Base-by-base conservation (phyloP, 129 eudicot species). In the Flaveria brownii region DNA sequence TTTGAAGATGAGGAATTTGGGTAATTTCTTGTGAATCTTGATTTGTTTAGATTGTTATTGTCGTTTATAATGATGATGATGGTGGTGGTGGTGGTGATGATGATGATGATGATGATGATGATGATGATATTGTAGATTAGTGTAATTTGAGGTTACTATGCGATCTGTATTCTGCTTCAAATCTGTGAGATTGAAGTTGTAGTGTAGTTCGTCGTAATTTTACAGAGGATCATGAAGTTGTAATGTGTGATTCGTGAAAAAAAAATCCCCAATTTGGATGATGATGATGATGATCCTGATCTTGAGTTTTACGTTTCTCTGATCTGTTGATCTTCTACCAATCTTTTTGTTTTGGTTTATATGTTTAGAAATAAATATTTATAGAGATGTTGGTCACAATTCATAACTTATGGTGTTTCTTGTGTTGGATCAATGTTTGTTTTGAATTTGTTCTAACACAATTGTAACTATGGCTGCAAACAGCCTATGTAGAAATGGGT, bases 21-120 rank as follows among this genome's bases (percentile, higher is more conserved):
- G 82, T 77, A 78, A 47, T 71, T 79, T 79, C 57, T 71, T 71
- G 23, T 33, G 50, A 64, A 72, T 79, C 83, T 79, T 79, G 83
- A 63, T 62, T 51, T 79, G 73, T 63, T 78, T 79, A 69, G 76
- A 78, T 56, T 69, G 73, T 67, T 64, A 56, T 18, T 75, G 39
- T 52, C n/a, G 42, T 22, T 60, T n/a, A 46, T 78, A 72, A 41
- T 69, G 20, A 78, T 78, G 68, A 67, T 68, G 68, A 51, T 67
- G 67, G 70, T 70, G 68, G 52, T 18, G 62, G 41, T 36, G 41
- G 7, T 36, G 41, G 1, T 36, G 41, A 5, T 30, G 36, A 0
- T 30, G 26, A 15, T 60, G 25, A 46, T 78, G 82, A 41, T 69
- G 26, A 15, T 60, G 25, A 46, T 78, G 82, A 41, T 69, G 45